Conservation (phyloP, 139 green algal species). For the Coccomyxa sp. region DNA sequence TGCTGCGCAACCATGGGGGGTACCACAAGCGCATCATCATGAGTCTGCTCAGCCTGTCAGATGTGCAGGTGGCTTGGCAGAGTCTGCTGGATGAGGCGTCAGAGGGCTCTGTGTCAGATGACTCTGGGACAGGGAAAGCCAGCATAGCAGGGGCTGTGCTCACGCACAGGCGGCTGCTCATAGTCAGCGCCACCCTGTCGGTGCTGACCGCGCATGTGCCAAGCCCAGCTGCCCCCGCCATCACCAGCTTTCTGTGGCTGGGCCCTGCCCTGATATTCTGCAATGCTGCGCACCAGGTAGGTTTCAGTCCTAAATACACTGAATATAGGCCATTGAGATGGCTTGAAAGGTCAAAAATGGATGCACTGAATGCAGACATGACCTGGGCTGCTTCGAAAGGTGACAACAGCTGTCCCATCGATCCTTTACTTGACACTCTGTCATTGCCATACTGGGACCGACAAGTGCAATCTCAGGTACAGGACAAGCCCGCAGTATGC, state of each 20-base stretch:
- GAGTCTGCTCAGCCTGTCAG: too few relatives aligned
- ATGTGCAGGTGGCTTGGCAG: constrained; percentile 51
- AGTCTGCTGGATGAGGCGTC: constrained; percentile 24
- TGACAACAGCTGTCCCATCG: too few relatives aligned
- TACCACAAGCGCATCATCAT: too few relatives aligned
- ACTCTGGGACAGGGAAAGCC: constrained; percentile 7
- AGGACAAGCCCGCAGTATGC: background rate
- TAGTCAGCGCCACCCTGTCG: constrained; percentile 30
- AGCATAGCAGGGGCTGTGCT: constrained; percentile 27
- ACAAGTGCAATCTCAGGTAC: background rate
- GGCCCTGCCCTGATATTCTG: constrained; percentile 43
- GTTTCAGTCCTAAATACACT: background rate
- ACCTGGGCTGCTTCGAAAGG: too few relatives aligned
- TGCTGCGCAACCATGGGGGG: too few relatives aligned
- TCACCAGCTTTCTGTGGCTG: constrained; percentile 40
- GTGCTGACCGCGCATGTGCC: constrained; percentile 19
- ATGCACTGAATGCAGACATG: background rate
- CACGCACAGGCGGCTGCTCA: constrained; percentile 34
- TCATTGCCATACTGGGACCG: background rate
- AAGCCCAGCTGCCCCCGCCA: background rate
- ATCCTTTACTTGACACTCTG: too few relatives aligned
- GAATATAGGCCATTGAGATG: background rate
- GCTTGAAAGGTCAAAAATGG: background rate
- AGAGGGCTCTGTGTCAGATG: constrained; percentile 1
- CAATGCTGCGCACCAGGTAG: constrained; percentile 29